Percentiles rank a stretch among this genome's conserved stretches.
Conservation (phyloP, 116 monocot genomes). For the Iris pallida region DNA sequence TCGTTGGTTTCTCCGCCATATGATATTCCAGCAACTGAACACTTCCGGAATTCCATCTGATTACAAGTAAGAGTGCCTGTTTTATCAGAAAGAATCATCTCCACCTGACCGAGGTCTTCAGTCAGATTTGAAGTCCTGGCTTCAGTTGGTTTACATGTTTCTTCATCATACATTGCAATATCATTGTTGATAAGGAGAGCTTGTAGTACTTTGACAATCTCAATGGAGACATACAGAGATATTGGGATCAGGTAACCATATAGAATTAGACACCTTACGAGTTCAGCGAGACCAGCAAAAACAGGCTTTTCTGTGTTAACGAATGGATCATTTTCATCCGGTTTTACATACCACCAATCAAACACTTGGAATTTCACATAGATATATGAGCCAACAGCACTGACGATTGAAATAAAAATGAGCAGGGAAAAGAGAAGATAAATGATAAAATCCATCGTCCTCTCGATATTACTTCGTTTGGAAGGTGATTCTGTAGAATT, state of each 20-base stretch:
- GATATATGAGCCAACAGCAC: conserved; percentile 6
- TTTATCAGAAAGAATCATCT: conserved; percentile 27
- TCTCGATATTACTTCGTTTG: conserved; percentile 18
- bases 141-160: conserved; percentile 15
- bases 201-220: conserved; percentile 21
- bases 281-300: conserved; percentile 7
- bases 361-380: not conserved
- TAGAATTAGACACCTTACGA: conserved; percentile 15
- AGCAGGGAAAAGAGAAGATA: conserved; percentile 20
- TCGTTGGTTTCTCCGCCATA: conserved; percentile 23
- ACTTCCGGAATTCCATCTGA: conserved; percentile 29
- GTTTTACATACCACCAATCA: conserved; percentile 19
- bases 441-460: conserved; percentile 22
- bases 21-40: conserved; percentile 21
- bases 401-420: conserved; percentile 12
- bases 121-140: conserved; percentile 27
- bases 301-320: conserved; percentile 1
- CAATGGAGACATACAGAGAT: conserved; percentile 31
- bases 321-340: conserved; percentile 1
- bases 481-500: conserved; percentile 24
- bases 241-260: conserved; percentile 29
- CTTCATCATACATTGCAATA: conserved; percentile 25
- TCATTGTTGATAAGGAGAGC: conserved; percentile 19
- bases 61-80: conserved; percentile 30
- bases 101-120: conserved; percentile 29